Percentiles rank a stretch among this genome's conserved stretches.
Evolutionary conservation across 2,329 filamentous ascomycete species (phyloP).

Genomic region (Rhynchosporium graminicola): DNA sequence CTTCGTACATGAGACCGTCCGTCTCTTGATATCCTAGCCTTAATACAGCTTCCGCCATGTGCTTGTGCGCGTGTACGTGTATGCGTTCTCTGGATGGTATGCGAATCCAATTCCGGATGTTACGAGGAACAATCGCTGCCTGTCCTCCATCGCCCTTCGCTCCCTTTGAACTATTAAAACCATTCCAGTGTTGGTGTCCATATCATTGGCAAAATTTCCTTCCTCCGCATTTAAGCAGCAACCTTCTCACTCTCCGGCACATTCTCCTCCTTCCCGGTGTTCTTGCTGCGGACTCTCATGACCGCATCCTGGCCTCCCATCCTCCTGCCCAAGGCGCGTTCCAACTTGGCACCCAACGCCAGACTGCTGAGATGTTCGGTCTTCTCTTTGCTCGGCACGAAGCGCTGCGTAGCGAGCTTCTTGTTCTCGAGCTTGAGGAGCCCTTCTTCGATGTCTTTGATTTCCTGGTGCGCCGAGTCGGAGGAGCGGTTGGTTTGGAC

Average conservation of each 20-base stretch:
- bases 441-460: conserved; percentile 64
- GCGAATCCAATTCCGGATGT: not conserved
- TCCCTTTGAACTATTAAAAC: no score
- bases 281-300: conserved; percentile 48
- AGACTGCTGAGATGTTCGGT: conserved; percentile 68
- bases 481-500: conserved; percentile 37
- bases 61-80: not conserved
- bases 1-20: not conserved
- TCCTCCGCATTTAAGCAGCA: conserved; percentile 1
- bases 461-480: conserved; percentile 43
- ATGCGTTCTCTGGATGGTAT: no score
- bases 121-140: not conserved
- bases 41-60: not conserved
- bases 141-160: not conserved
- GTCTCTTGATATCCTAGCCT: conserved; percentile 1
- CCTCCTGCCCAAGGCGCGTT: conserved; percentile 66
- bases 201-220: no score
- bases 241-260: conserved; percentile 20
- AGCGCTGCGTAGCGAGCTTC: conserved; percentile 66
- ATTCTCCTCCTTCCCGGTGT: conserved; percentile 17
- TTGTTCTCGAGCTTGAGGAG: conserved; percentile 71
- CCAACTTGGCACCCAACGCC: conserved; percentile 72
- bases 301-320: conserved; percentile 73
- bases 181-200: no score
- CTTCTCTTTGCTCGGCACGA: conserved; percentile 65